These are phyloP conservation scores for Vigna nakashimae DNA, from an alignment of 306 rosid genomes.

Conservation along the genomic window DNA sequence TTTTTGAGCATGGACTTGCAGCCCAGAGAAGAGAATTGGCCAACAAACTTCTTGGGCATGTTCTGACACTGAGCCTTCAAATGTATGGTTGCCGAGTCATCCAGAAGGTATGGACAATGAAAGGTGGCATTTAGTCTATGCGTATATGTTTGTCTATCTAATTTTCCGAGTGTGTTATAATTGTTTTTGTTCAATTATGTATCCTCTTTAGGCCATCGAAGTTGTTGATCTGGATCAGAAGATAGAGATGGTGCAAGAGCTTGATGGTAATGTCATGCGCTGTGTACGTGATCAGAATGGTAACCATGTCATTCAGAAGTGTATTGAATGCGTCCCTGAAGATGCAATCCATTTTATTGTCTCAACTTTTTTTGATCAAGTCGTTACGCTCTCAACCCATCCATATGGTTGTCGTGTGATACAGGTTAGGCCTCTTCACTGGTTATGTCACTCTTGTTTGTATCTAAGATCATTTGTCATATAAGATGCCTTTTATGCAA, in stretches of 20 bases:
- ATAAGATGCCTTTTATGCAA: constrained; percentile 28
- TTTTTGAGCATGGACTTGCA: constrained; percentile 94
- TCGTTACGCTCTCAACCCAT: constrained; percentile 91
- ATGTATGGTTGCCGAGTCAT: constrained; percentile 99
- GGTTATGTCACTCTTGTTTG: constrained; percentile 12
- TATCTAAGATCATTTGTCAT: constrained; percentile 11
- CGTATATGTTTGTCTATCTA: neutral
- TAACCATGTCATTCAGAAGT: constrained; percentile 95
- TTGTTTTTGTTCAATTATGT: neutral
- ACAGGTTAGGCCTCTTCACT: constrained; percentile 57
- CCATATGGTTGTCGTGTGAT: constrained; percentile 98
- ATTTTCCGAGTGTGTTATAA: constrained; percentile 12
- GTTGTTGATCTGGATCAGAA: constrained; percentile 97
- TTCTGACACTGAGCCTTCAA: constrained; percentile 91
- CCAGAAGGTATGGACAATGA: constrained; percentile 75
- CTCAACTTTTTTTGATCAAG: constrained; percentile 93
- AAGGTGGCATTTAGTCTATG: constrained; percentile 5
- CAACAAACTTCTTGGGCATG: constrained; percentile 81
- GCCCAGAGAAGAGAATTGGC: constrained; percentile 91
- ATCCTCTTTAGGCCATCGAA: constrained; percentile 81
- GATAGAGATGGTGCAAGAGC: constrained; percentile 94
- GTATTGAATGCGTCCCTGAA: constrained; percentile 82
- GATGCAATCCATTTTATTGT: constrained; percentile 74
- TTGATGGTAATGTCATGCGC: constrained; percentile 90
- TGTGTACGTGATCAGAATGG: constrained; percentile 99